Evolutionary conservation across 192 early-diverging fungal genomes (phyloP).

Genomic region (Coemansia umbellata): DNA sequence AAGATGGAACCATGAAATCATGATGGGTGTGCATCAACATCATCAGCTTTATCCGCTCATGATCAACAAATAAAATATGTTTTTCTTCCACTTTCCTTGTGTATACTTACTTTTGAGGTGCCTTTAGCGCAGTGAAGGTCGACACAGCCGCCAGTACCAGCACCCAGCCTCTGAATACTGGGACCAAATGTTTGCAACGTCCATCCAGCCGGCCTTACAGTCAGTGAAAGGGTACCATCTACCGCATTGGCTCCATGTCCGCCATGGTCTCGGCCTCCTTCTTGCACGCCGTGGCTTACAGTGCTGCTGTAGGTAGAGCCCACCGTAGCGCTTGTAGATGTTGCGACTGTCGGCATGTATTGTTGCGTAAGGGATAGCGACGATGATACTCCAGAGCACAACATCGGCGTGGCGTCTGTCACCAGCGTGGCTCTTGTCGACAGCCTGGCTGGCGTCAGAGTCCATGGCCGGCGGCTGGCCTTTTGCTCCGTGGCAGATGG

Average conservation of each 20-base stretch:
- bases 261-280: neutral
- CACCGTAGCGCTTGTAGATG: neutral
- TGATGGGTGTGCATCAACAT: conserved; percentile 10
- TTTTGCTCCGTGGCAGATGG: neutral
- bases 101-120: conserved; percentile 5
- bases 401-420: neutral
- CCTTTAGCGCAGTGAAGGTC: conserved; percentile 25
- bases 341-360: neutral
- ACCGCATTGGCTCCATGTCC: conserved; percentile 15
- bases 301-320: neutral
- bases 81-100: conserved; percentile 8
- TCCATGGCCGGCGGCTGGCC: neutral
- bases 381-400: neutral
- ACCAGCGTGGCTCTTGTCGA: conserved; percentile 14
- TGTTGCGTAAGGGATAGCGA: neutral
- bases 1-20: neutral
- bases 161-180: conserved; percentile 32
- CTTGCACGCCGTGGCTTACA: neutral
- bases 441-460: neutral
- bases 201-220: conserved; percentile 37
- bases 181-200: conserved; percentile 23
- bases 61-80: conserved; percentile 1
- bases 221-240: conserved; percentile 37
- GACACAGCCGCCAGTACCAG: conserved; percentile 47
- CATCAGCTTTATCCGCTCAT: conserved; percentile 1